A percentile compares a stretch with the other conserved stretches of the same genome.
Conservation (phyloP, 192 early-diverging fungal genomes). For the Funneliformis geosporum region DNA sequence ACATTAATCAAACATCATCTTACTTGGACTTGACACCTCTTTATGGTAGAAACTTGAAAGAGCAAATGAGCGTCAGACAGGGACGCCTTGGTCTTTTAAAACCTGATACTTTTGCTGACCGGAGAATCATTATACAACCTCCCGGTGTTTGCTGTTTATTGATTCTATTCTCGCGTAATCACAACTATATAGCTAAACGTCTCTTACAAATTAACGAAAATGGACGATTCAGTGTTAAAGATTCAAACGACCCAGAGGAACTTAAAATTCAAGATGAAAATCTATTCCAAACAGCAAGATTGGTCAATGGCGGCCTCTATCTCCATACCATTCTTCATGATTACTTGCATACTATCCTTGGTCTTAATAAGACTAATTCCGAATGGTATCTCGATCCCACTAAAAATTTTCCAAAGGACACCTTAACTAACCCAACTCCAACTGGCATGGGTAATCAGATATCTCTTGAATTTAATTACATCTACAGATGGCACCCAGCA, state of each 20-base stretch:
- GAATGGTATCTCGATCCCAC: neutral
- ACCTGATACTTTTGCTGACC: constrained; percentile 11
- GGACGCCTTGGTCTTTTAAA: neutral
- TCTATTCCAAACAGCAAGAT: constrained; percentile 53
- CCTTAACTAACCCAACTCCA: neutral
- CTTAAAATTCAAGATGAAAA: constrained; percentile 43
- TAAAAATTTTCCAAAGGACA: neutral
- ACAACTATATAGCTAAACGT: constrained; percentile 54
- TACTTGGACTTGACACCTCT: constrained; percentile 47
- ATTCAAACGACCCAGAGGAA: constrained; percentile 5
- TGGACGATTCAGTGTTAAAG: constrained; percentile 42
- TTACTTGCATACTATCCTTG: constrained; percentile 51
- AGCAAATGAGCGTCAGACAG: neutral
- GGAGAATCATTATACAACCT: constrained; percentile 34
- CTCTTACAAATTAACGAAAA: constrained; percentile 44
- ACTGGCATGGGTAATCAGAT: constrained; percentile 2
- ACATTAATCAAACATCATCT: constrained; percentile 34
- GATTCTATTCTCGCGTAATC: constrained; percentile 51
- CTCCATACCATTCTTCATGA: constrained; percentile 47
- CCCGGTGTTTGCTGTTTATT: constrained; percentile 42
- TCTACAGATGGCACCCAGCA: neutral
- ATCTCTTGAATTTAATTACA: neutral
- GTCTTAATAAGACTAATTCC: constrained; percentile 10
- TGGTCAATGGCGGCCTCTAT: constrained; percentile 51
- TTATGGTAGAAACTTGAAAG: constrained; percentile 42